These are phyloP conservation scores for Cystofilobasidium capitatum DNA, from an alignment of 768 basidiomycete genomes.

Conservation along the genomic window DNA sequence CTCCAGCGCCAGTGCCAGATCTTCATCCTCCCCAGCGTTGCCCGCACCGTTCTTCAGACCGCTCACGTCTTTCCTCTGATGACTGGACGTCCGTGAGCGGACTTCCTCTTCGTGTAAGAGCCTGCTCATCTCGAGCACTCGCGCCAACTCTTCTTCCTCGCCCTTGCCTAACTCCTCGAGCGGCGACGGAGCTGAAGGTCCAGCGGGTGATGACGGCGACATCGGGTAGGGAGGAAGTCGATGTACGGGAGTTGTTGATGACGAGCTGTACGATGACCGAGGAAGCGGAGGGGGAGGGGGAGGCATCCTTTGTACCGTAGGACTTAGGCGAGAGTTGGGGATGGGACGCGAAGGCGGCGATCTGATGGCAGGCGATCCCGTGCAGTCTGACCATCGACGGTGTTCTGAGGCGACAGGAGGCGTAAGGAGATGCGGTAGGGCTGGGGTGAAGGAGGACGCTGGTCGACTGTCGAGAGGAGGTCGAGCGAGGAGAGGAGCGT, in stretches of 20 bases:
- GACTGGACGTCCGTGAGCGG: too few species aligned
- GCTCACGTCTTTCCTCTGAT: too few species aligned
- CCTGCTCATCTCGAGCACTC: conserved; percentile 1
- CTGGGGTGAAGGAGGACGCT: too few species aligned
- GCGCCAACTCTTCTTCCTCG: conserved; percentile 7
- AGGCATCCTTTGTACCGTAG: too few species aligned
- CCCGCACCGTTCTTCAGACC: neutral
- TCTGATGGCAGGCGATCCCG: neutral
- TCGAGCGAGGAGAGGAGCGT: too few species aligned
- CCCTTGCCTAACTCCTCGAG: neutral
- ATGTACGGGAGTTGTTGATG: too few species aligned
- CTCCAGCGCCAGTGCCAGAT: neutral
- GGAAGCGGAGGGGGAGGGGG: too few species aligned
- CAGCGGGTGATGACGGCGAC: neutral
- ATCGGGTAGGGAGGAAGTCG: neutral
- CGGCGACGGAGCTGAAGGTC: neutral
- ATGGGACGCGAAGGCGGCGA: neutral
- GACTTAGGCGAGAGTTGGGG: too few species aligned
- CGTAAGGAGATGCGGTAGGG: neutral
- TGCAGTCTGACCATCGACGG: neutral
- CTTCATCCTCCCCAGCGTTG: neutral
- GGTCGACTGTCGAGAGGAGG: too few species aligned
- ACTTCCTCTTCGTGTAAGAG: neutral
- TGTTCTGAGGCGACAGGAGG: neutral
- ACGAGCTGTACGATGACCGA: too few species aligned